phyloP scores from a whole-genome alignment of 164 flowering plant genomes.

The Echeveria elegans region DNA sequence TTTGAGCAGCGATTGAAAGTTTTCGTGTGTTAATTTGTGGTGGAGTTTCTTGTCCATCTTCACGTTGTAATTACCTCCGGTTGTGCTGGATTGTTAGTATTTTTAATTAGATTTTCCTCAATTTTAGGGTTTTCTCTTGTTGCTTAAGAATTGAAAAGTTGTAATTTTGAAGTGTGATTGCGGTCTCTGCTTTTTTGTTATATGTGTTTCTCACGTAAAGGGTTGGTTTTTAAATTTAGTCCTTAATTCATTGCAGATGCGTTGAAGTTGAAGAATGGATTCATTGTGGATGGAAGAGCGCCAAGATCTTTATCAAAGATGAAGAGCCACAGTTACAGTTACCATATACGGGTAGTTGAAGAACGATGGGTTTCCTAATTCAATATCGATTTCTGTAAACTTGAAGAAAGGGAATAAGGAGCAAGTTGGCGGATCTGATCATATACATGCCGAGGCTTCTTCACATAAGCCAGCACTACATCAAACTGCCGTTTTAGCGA shows the following conservation, averaged over 20 bases:
- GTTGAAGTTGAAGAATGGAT: neutral
- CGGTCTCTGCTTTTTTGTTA: neutral
- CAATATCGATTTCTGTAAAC: neutral
- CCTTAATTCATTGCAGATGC: neutral
- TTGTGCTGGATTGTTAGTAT: no score
- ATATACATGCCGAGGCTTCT: neutral
- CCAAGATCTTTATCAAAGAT: neutral
- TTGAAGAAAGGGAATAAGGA: neutral
- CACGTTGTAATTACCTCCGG: no score
- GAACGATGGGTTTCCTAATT: neutral
- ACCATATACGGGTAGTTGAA: neutral
- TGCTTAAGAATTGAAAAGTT: neutral
- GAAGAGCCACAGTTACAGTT: neutral
- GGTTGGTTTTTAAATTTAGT: neutral
- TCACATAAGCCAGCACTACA: neutral
- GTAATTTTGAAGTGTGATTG: neutral
- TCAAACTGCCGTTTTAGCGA: no score
- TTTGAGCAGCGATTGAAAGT: no score
- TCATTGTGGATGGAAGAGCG: neutral
- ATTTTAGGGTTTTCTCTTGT: neutral
- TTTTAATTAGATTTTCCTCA: no score
- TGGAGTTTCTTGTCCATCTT: no score
- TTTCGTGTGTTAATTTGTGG: no score
- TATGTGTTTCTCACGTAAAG: neutral
- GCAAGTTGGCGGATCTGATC: neutral